Base-by-base conservation (phyloP, 148 eudicot genomes). In the Limonium bicolor region DNA sequence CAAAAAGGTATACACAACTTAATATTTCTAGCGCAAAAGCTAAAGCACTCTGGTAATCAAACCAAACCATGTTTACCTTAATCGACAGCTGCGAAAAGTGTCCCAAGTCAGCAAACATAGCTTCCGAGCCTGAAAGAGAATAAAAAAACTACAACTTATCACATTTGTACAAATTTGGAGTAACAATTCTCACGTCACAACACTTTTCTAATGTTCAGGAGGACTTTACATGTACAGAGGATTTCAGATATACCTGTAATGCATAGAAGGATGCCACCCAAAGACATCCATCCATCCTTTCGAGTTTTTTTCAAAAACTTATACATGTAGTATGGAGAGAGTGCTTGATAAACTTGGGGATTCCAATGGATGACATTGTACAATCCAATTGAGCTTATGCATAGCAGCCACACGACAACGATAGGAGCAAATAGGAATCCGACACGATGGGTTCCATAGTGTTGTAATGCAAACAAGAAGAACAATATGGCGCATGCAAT, bases 21-120 rank as follows among this genome's bases (percentile, higher is more conserved):
- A n/a, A 43, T 13, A 43, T 0, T 25, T 14, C 16, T 35, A 36
- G 8, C 15, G 4, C 14, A 36, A 36, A 36, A 1, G 8, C 2
- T 4, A 17, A 19, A 19, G 5, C n/a, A n/a, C n/a, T n/a, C n/a
- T n/a, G n/a, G n/a, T 15, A 15, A 20, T 20, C 5, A 7, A 28
- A 42, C 23, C 17, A 42, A 30, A n/a, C 17, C 19, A 6, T 9
- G 20, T 28, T 18, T 67, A 78, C 99, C 99, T 92, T 61, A 62
- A 92, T 92, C 40, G 99, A 92, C 53, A 76, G 50, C 62, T 92
- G 99, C 0, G 95, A 78, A 49, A 92, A 92, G 67, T 92, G 99
- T 11, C 99, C 99, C 47, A 92, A 95, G 73, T 92, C 99, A 51
- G 99, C 99, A 62, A 72, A 92, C 99, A 92, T 92, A 11, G 99